Evolutionary conservation across 805 yeast species (phyloP), one percentile per base, ranked within the genome.

Genomic region (Candida khao-thaluensis): DNA sequence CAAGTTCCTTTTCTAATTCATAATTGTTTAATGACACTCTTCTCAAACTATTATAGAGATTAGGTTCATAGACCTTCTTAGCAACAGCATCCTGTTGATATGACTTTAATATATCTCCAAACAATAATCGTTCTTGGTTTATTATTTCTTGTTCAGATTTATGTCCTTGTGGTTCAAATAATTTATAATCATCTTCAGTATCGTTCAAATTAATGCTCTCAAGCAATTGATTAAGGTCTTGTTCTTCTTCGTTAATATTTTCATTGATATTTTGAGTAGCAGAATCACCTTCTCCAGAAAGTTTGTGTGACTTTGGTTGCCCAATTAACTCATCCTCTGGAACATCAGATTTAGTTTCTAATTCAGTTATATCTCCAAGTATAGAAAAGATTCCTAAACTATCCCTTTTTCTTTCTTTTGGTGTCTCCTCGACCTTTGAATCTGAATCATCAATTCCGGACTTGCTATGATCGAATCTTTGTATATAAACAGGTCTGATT

Each of bases 41-140:
- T 21, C 35, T 20, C 20, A 31, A n/a, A 6, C 25, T 16, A 12
- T 31, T 31, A 21, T 21, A 31, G 20, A 31, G 11, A 21, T n/a
- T 15, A 5, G 35, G 26, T 10, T 20, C 20, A 22, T 31, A 43
- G 9, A 14, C 40, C 15, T 26, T 46, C 24, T 30, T 43, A 26
- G n/a, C 32, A 31, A 6, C 30, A 23, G 27, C 35, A 12, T 29
- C 26, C 16, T 29, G 36, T 18, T 39, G 48, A 32, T 56, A 57
- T 11, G 56, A 49, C 23, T 57, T 49, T 40, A 58, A 57, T 18
- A 58, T 52, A 34, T 57, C 51, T 36, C 47, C 53, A 32, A 57
- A 56, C 22, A 56, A 40, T 36, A 43, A 43, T 34, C 47, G 52
- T 39, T 57, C 62, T 21, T 54, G 55, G 14, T 53, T 44, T 7